These are phyloP conservation scores for Rhododendron henanense DNA, from an alignment of 148 eudicot genomes.

Conservation along the genomic window DNA sequence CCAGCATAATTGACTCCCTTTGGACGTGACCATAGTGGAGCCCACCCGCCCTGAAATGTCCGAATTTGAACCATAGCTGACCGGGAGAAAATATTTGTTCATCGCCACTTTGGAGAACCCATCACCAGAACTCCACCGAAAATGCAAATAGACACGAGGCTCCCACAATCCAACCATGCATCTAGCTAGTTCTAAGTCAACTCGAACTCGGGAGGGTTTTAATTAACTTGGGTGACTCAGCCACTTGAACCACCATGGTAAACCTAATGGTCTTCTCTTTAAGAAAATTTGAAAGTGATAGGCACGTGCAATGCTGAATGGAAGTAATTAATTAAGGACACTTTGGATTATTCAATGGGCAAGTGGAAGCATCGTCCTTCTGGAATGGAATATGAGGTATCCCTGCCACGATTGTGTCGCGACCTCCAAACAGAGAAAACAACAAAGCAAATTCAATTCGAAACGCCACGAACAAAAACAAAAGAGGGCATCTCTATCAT, in stretches of 20 bases:
- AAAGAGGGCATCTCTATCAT: not conserved
- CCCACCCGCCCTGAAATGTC: not conserved
- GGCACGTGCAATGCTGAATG: not conserved
- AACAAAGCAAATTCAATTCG: not conserved
- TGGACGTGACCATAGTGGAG: not conserved
- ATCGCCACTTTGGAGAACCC: not conserved
- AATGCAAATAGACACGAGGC: not conserved
- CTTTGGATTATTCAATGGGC: not conserved
- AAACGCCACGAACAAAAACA: not conserved
- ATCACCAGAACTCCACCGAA: not conserved
- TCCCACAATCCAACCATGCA: not conserved
- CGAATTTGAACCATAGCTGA: too few relatives aligned
- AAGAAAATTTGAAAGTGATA: not conserved
- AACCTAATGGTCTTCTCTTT: not conserved
- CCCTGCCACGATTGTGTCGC: not conserved
- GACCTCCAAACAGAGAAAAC: not conserved
- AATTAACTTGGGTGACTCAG: too few relatives aligned
- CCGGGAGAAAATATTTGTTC: too few relatives aligned
- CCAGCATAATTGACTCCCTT: too few relatives aligned
- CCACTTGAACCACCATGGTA: too few relatives aligned
- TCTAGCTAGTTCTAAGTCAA: not conserved
- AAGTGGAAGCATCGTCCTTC: not conserved
- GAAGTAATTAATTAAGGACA: not conserved
- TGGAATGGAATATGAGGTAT: not conserved
- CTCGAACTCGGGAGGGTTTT: not conserved